Conservation (phyloP, 768 basidiomycete species). For the Collybia nuda region DNA sequence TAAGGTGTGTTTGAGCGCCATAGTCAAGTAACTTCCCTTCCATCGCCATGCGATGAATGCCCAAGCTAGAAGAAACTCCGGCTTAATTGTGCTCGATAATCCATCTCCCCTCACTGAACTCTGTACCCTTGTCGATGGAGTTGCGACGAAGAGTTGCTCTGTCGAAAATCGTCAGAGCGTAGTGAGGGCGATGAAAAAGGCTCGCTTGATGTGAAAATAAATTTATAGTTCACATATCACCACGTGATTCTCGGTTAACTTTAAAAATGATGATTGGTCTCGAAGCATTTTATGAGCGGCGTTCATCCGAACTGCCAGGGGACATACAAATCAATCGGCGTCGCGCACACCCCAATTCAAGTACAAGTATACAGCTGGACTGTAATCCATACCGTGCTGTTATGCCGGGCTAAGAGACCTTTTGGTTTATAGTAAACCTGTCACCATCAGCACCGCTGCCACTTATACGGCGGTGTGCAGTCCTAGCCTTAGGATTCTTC, state of each 20-base stretch:
- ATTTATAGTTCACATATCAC: not conserved
- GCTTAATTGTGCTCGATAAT: slow-evolving; percentile 70
- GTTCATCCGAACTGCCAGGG: too few species aligned
- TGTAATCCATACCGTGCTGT: too few species aligned
- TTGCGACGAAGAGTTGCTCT: slow-evolving; percentile 56
- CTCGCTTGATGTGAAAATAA: slow-evolving; percentile 1
- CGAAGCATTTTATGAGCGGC: too few species aligned
- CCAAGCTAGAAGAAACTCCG: slow-evolving; percentile 60
- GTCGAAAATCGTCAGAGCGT: slow-evolving; percentile 28
- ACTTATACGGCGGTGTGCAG: too few species aligned
- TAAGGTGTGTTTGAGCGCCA: slow-evolving; percentile 56
- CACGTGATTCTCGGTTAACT: slow-evolving; percentile 4
- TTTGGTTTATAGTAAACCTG: too few species aligned
- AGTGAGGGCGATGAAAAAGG: slow-evolving; percentile 27
- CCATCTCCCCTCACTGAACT: slow-evolving; percentile 42
- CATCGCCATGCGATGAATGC: slow-evolving; percentile 35
- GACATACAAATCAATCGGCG: too few species aligned
- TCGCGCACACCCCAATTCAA: too few species aligned
- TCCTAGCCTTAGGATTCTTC: slow-evolving; percentile 36
- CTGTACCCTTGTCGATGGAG: slow-evolving; percentile 52
- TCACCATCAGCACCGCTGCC: too few species aligned
- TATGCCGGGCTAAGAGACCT: too few species aligned
- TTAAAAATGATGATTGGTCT: slow-evolving; percentile 1
- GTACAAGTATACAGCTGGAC: too few species aligned
- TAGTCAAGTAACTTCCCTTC: slow-evolving; percentile 72